Evolutionary conservation across 345 rosid genomes (phyloP).

Genomic region (Triadica sebifera): DNA sequence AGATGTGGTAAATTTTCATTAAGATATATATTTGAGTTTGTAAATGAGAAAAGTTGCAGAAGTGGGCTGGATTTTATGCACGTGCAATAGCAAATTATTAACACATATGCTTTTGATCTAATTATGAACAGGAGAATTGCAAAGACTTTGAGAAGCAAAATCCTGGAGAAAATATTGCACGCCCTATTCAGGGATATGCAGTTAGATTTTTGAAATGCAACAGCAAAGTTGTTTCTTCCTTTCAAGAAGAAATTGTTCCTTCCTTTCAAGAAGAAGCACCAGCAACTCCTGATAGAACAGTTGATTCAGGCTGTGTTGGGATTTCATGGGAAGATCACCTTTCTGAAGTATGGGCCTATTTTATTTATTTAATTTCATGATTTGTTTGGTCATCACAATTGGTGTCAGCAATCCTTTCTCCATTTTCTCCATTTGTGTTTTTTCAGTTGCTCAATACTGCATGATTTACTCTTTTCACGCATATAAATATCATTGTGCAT

Average conservation of each 20-base stretch:
- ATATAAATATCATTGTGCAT: constrained; percentile 2
- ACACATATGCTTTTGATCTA: constrained; percentile 10
- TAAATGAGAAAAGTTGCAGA: not conserved
- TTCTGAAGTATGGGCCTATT: constrained; percentile 64
- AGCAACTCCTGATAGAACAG: constrained; percentile 52
- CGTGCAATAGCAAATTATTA: constrained; percentile 11
- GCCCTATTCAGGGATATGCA: constrained; percentile 69
- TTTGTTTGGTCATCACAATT: constrained; percentile 8
- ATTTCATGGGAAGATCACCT: constrained; percentile 64
- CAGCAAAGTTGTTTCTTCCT: constrained; percentile 31
- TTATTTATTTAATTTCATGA: not conserved
- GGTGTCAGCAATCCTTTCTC: not conserved
- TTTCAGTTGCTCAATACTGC: not conserved
- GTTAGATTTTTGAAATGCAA: constrained; percentile 65
- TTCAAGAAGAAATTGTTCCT: constrained; percentile 22
- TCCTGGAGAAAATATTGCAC: constrained; percentile 33
- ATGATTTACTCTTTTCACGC: not conserved
- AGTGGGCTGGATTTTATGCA: constrained; percentile 6
- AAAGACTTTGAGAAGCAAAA: constrained; percentile 37
- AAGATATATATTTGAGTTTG: constrained; percentile 3
- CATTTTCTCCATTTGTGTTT: not conserved
- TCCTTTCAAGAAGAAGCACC: constrained; percentile 60
- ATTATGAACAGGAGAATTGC: constrained; percentile 49
- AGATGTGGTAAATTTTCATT: not conserved
- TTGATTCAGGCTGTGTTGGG: constrained; percentile 53